Conservation (phyloP, 352 stramenopile genomes). For the Pythium rishiriense region DNA sequence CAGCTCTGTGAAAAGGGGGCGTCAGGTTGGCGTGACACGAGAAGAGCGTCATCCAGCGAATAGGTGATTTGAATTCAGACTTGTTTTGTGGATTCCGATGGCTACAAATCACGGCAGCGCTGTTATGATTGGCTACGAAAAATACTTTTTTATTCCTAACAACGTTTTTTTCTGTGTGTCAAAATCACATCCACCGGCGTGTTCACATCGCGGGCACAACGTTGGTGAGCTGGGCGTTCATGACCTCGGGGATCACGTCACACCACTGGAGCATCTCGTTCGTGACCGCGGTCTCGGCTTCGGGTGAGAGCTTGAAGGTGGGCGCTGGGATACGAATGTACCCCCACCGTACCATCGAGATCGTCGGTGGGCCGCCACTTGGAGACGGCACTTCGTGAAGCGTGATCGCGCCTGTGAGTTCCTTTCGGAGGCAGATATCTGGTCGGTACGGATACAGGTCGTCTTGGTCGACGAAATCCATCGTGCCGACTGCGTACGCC, state of each 20-base stretch:
- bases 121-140: too few relatives aligned
- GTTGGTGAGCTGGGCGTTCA: conserved; percentile 2
- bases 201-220: not conserved
- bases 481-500: conserved; percentile 35
- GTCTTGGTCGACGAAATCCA: conserved; percentile 44
- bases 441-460: conserved; percentile 45
- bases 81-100: too few relatives aligned
- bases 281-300: not conserved
- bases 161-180: too few relatives aligned
- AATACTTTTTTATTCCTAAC: too few relatives aligned
- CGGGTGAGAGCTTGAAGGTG: not conserved
- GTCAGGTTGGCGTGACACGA: too few relatives aligned
- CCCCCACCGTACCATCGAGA: conserved; percentile 2
- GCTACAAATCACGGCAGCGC: too few relatives aligned
- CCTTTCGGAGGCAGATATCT: conserved; percentile 38
- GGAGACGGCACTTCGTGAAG: not conserved
- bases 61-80: too few relatives aligned
- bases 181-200: too few relatives aligned
- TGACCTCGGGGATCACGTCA: conserved; percentile 1
- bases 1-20: too few relatives aligned
- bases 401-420: not conserved
- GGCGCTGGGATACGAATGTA: not conserved
- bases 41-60: not conserved
- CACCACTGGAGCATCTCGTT: conserved; percentile 8
- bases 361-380: not conserved